phyloP scores from a whole-genome alignment of 768 basidiomycete species.

The Myochromella boudieri region DNA sequence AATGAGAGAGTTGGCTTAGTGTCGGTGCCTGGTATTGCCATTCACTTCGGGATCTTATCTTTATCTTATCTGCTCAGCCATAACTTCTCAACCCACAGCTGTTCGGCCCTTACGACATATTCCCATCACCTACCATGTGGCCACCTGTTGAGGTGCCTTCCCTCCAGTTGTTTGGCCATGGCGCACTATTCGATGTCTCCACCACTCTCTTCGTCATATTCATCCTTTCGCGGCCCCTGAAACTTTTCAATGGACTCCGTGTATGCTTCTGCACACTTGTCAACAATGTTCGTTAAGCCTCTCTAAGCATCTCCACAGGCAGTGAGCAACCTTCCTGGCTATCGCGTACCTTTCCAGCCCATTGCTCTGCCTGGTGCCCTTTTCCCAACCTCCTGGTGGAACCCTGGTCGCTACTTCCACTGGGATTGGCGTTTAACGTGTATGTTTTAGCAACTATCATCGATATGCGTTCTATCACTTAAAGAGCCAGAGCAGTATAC shows the following conservation, averaged over 20 bases:
- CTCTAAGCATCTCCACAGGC: slow-evolving; percentile 20
- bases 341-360: slow-evolving; percentile 38
- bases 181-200: no score
- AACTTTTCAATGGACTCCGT: slow-evolving; percentile 1
- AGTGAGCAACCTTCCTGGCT: slow-evolving; percentile 34
- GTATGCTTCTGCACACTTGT: background rate
- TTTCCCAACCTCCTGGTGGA: slow-evolving; percentile 38
- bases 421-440: slow-evolving; percentile 5
- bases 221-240: background rate
- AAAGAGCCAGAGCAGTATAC: background rate
- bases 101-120: no score
- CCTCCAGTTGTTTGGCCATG: no score
- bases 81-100: no score
- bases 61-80: no score
- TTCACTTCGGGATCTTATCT: no score
- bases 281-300: background rate
- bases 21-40: no score
- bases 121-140: no score
- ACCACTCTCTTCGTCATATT: background rate
- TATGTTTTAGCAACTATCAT: no score
- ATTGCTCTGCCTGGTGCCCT: slow-evolving; percentile 31
- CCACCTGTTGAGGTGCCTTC: no score
- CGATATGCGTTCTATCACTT: background rate
- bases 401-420: slow-evolving; percentile 27
- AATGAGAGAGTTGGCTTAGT: no score